These are phyloP conservation scores for Lactarius evosmus DNA, from an alignment of 768 basidiomycete species.

Conservation along the genomic window DNA sequence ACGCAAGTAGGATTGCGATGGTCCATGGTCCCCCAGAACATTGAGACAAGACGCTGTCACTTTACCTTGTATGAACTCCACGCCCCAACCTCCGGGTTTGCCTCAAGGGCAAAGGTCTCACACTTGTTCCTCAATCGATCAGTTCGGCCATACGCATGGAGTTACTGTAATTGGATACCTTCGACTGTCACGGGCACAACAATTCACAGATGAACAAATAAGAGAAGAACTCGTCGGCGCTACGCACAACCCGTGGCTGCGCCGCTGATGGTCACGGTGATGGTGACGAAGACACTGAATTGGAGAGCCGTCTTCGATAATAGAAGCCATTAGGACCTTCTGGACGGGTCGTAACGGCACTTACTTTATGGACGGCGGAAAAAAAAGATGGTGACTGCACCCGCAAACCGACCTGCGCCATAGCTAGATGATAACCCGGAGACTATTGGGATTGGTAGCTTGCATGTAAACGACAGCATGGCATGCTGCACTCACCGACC, in stretches of 20 bases:
- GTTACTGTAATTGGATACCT: not conserved
- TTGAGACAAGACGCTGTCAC: conserved; percentile 4
- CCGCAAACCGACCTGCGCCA: not conserved
- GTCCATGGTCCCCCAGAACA: not conserved
- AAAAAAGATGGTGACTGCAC: not conserved
- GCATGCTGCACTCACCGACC: not conserved
- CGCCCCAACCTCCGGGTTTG: no score
- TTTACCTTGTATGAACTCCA: conserved; percentile 6
- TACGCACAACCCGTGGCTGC: not conserved
- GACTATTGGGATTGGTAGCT: not conserved
- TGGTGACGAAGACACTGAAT: not conserved
- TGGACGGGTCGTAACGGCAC: not conserved
- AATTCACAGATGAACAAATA: not conserved
- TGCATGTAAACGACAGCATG: not conserved
- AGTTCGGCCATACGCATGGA: not conserved
- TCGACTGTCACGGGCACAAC: not conserved
- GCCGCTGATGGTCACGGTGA: not conserved
- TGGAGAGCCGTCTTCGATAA: not conserved
- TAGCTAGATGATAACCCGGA: not conserved
- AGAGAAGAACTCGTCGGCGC: conserved; percentile 1
- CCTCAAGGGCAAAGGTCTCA: not conserved
- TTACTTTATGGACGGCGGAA: not conserved
- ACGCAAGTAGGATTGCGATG: not conserved
- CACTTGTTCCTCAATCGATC: not conserved
- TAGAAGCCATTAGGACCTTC: not conserved